These are phyloP conservation scores for Suillus hirtellus DNA, from an alignment of 768 basidiomycete genomes.

Conservation along the genomic window DNA sequence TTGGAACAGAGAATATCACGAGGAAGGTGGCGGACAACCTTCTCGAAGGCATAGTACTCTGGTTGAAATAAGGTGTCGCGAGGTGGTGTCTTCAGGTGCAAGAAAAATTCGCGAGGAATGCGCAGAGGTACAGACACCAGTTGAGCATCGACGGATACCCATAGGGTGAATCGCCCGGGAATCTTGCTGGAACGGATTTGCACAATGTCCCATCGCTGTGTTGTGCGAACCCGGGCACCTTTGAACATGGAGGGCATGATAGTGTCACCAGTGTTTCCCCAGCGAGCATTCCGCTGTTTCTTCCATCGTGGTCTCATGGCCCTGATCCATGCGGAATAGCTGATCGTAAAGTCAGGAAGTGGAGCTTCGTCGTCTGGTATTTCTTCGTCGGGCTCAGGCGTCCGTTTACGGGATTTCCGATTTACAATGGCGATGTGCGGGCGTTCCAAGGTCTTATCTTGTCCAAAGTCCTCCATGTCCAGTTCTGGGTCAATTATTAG, in stretches of 20 bases:
- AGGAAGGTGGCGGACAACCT: constrained; percentile 77
- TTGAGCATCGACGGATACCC: constrained; percentile 81
- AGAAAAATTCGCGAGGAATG: constrained; percentile 89
- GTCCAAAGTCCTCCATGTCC: constrained; percentile 67
- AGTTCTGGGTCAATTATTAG: constrained; percentile 19
- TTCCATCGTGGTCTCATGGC: constrained; percentile 81
- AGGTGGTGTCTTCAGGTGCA: constrained; percentile 78
- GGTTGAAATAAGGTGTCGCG: constrained; percentile 66
- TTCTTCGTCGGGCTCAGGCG: constrained; percentile 44
- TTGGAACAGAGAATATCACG: constrained; percentile 74
- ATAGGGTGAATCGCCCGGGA: constrained; percentile 82
- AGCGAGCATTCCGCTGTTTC: constrained; percentile 49
- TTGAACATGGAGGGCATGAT: constrained; percentile 76
- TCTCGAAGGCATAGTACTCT: constrained; percentile 68
- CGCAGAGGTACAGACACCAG: constrained; percentile 81
- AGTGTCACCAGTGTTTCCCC: constrained; percentile 41
- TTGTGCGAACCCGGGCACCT: constrained; percentile 54
- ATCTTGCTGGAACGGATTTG: constrained; percentile 80
- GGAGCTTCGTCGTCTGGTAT: constrained; percentile 28
- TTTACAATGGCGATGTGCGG: constrained; percentile 56
- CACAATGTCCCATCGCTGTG: constrained; percentile 86
- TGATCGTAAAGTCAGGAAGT: constrained; percentile 60
- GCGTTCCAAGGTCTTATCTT: constrained; percentile 24
- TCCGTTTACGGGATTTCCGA: constrained; percentile 45
- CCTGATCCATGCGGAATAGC: constrained; percentile 78